Percentiles rank a stretch among this genome's conserved stretches.
Conservation (phyloP, 139 green algal genomes). For the Micractinium conductrix region DNA sequence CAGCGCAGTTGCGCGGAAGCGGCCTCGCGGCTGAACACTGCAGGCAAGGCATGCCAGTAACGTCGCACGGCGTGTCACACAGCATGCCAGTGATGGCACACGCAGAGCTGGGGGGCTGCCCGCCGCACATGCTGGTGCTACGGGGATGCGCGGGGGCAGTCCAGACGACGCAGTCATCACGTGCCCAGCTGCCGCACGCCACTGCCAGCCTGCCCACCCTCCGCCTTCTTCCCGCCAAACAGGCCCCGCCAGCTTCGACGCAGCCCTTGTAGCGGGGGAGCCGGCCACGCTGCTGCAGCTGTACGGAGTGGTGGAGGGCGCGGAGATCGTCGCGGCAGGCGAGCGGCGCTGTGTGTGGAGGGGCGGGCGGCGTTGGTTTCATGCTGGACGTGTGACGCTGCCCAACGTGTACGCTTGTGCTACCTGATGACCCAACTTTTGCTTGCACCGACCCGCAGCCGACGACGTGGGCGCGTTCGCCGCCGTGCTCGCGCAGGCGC, state of each 20-base stretch:
- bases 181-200: too few species aligned
- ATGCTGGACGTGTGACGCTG: too few species aligned
- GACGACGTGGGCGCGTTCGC: background rate
- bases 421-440: background rate
- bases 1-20: too few species aligned
- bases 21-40: too few species aligned
- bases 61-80: too few species aligned
- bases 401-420: background rate
- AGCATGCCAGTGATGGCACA: too few species aligned
- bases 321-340: background rate
- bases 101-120: too few species aligned
- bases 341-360: background rate
- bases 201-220: background rate
- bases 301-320: background rate
- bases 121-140: too few species aligned
- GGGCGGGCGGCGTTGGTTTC: too few species aligned
- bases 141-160: too few species aligned
- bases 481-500: background rate
- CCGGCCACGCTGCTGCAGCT: conserved; percentile 1
- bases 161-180: too few species aligned
- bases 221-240: background rate
- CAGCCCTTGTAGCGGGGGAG: background rate
- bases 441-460: background rate
- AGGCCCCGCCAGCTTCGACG: background rate
- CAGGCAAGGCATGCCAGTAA: too few species aligned